Percentiles rank a stretch among this genome's conserved stretches.
Conservation (phyloP, 768 basidiomycete genomes). For the Mycena filopes region DNA sequence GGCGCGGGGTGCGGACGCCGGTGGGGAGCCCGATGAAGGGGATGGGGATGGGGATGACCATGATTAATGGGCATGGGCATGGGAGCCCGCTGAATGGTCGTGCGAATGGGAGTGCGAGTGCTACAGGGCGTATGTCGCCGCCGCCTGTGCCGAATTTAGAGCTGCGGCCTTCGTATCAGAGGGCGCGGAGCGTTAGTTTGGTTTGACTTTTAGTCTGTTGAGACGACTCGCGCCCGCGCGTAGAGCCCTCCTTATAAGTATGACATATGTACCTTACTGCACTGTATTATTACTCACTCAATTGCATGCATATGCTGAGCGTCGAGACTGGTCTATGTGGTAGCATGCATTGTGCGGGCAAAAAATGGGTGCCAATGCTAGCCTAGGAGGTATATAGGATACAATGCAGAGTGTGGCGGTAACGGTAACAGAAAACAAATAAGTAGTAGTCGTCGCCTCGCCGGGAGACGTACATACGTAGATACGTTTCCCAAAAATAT, state of each 20-base stretch:
- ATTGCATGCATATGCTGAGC: neutral
- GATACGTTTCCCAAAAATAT: neutral
- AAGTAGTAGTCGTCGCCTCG: slow-evolving; percentile 8
- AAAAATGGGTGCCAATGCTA: no score
- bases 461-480: slow-evolving; percentile 8
- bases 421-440: no score
- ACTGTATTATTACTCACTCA: slow-evolving; percentile 14
- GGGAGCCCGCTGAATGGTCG: slow-evolving; percentile 2
- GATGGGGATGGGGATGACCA: neutral
- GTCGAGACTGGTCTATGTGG: no score
- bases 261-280: slow-evolving; percentile 3
- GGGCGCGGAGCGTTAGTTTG: slow-evolving; percentile 27
- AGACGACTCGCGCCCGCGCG: no score
- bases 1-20: neutral
- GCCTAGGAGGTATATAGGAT: neutral
- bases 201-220: no score
- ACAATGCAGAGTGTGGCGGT: neutral
- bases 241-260: neutral
- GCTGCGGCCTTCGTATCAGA: slow-evolving; percentile 18
- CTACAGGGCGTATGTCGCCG: slow-evolving; percentile 10
- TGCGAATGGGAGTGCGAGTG: slow-evolving; percentile 8
- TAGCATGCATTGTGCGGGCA: no score
- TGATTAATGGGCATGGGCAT: neutral
- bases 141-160: slow-evolving; percentile 6
- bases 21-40: slow-evolving; percentile 7